These are phyloP conservation scores for Maudiozyma saulgeensis DNA, from an alignment of 805 yeast species.

Conservation along the genomic window DNA sequence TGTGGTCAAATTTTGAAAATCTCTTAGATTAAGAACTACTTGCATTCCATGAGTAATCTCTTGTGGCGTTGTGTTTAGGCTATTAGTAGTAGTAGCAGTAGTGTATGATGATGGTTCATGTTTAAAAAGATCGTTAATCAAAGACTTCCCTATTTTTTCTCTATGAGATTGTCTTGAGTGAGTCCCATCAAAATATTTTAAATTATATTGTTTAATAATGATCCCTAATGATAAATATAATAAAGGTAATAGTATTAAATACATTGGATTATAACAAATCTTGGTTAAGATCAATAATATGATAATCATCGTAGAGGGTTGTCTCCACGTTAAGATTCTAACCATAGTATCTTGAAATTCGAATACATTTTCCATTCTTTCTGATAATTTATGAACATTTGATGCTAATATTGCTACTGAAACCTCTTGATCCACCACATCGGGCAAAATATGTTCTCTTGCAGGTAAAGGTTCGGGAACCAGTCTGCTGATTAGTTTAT, in stretches of 20 bases:
- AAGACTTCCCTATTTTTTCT: slow-evolving; percentile 43
- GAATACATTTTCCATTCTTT: slow-evolving; percentile 47
- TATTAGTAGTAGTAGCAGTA: not conserved
- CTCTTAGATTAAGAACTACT: slow-evolving; percentile 53
- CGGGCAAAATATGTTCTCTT: slow-evolving; percentile 24
- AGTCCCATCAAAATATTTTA: slow-evolving; percentile 45
- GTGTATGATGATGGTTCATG: not conserved
- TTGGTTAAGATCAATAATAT: slow-evolving; percentile 51
- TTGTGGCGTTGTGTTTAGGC: slow-evolving; percentile 2
- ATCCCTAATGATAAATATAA: slow-evolving; percentile 44
- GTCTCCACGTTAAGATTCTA: slow-evolving; percentile 62
- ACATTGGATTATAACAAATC: slow-evolving; percentile 61
- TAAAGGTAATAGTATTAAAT: slow-evolving; percentile 56
- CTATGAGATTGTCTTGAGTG: slow-evolving; percentile 11
- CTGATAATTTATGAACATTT: slow-evolving; percentile 49
- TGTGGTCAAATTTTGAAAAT: slow-evolving; percentile 57
- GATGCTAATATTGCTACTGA: slow-evolving; percentile 48
- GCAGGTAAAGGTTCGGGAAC: slow-evolving; percentile 43
- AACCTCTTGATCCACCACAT: slow-evolving; percentile 33
- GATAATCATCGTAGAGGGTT: slow-evolving; percentile 60
- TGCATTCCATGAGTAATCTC: slow-evolving; percentile 28
- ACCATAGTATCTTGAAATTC: slow-evolving; percentile 52
- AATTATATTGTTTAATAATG: slow-evolving; percentile 60
- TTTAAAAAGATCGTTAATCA: slow-evolving; percentile 31
- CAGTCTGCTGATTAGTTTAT: slow-evolving; percentile 41